A percentile compares a stretch with the other conserved stretches of the same genome.
Conservation (phyloP, 805 yeast species). For the Scheffersomyces coipomensis region DNA sequence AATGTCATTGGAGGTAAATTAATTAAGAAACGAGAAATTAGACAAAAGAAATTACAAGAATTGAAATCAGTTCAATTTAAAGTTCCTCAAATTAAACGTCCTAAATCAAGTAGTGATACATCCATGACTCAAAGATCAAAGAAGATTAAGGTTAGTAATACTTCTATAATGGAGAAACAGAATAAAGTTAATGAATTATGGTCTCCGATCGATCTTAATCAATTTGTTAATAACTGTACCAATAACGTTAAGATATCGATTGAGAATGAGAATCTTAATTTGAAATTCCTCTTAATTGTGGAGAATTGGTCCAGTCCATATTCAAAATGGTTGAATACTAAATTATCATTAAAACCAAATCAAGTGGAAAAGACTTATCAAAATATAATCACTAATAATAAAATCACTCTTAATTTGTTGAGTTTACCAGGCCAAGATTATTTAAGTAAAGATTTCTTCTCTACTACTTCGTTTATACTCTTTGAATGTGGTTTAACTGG, state of each 20-base stretch:
- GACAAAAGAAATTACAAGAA: slow-evolving; percentile 33
- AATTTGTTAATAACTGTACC: slow-evolving; percentile 28
- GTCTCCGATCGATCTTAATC: slow-evolving; percentile 44
- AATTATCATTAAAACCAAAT: slow-evolving; percentile 38
- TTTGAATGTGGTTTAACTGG: slow-evolving; percentile 50
- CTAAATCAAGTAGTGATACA: slow-evolving; percentile 9
- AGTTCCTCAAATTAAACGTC: slow-evolving; percentile 17
- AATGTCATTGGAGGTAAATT: slow-evolving; percentile 17
- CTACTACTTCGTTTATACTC: slow-evolving; percentile 41
- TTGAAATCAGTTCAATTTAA: slow-evolving; percentile 23
- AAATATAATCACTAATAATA: slow-evolving; percentile 19
- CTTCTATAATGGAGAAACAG: slow-evolving; percentile 24
- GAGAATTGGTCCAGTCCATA: slow-evolving; percentile 47
- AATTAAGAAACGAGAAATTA: slow-evolving; percentile 20
- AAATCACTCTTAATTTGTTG: slow-evolving; percentile 30
- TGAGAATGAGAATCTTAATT: slow-evolving; percentile 16
- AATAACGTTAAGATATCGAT: slow-evolving; percentile 21
- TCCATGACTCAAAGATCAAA: slow-evolving; percentile 2
- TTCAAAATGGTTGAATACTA: slow-evolving; percentile 50
- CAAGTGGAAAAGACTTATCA: slow-evolving; percentile 23
- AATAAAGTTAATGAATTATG: slow-evolving; percentile 40
- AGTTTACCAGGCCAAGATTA: slow-evolving; percentile 41
- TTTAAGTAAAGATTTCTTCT: slow-evolving; percentile 35
- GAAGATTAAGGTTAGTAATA: slow-evolving; percentile 4
- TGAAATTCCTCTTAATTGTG: slow-evolving; percentile 42